These are phyloP conservation scores for Pythium rhizo-oryzae DNA, from an alignment of 352 stramenopile genomes.

Conservation along the genomic window DNA sequence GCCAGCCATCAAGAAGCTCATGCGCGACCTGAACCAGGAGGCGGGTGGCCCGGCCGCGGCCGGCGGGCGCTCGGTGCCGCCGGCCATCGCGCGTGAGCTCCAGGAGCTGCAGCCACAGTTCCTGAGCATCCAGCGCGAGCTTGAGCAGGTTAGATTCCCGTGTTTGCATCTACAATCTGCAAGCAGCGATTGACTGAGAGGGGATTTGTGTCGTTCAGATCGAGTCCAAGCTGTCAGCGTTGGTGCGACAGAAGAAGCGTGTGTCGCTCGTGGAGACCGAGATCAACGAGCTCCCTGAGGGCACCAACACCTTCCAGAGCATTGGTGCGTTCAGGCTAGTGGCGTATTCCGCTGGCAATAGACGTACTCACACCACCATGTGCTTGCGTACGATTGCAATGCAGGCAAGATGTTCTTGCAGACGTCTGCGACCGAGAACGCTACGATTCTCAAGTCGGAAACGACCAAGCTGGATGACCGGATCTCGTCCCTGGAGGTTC, in stretches of 20 bases:
- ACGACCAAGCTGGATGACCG: constrained; percentile 65
- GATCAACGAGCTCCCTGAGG: constrained; percentile 59
- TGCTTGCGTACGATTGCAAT: background rate
- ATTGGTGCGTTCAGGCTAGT: constrained; percentile 36
- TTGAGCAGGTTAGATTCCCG: constrained; percentile 45
- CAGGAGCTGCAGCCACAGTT: constrained; percentile 85
- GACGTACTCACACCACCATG: background rate
- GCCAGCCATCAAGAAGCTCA: constrained; percentile 75
- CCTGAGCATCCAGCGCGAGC: constrained; percentile 71
- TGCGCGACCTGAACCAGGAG: constrained; percentile 70
- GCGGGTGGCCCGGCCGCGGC: constrained; percentile 10
- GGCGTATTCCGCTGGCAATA: background rate
- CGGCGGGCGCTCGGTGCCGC: constrained; percentile 49
- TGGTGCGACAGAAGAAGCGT: constrained; percentile 74
- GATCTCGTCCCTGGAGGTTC: constrained; percentile 69
- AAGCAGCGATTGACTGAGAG: background rate
- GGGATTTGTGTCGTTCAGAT: constrained; percentile 36
- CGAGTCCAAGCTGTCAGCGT: constrained; percentile 64
- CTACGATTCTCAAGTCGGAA: constrained; percentile 55
- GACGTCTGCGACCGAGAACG: constrained; percentile 58
- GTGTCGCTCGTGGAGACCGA: constrained; percentile 74
- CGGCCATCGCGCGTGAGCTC: constrained; percentile 72
- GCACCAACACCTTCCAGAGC: constrained; percentile 70
- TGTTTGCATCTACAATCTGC: background rate
- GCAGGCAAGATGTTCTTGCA: constrained; percentile 82